Conservation (phyloP, 495 filamentous ascomycete genomes). For the Aspergillus campestris region DNA sequence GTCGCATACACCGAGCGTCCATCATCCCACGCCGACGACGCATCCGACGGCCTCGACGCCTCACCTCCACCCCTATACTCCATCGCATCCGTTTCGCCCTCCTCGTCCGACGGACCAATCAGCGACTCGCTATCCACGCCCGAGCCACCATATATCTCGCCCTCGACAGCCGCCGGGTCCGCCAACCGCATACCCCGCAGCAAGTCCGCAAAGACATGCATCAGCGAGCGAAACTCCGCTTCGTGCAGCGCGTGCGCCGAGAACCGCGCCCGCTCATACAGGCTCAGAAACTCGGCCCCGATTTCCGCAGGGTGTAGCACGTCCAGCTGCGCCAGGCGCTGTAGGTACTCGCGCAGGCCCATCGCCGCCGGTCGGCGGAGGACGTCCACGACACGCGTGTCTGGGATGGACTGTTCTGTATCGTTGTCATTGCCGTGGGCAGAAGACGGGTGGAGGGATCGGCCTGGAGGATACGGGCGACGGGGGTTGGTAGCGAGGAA, state of each 20-base stretch:
- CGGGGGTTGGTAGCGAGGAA: conserved; percentile 1
- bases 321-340: conserved; percentile 55
- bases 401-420: conserved; percentile 30
- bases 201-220: conserved; percentile 81
- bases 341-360: conserved; percentile 75
- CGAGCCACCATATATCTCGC: conserved; percentile 29
- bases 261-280: conserved; percentile 82
- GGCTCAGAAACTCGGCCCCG: conserved; percentile 54
- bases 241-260: conserved; percentile 53
- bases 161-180: conserved; percentile 35
- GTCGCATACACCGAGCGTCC: conserved; percentile 26
- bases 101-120: conserved; percentile 38
- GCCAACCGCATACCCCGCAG: conserved; percentile 65
- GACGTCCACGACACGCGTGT: conserved; percentile 56
- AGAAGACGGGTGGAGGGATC: conserved; percentile 26
- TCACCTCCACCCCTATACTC: conserved; percentile 18
- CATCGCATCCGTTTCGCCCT: conserved; percentile 38
- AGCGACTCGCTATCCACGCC: conserved; percentile 28
- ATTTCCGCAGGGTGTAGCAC: conserved; percentile 52
- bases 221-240: conserved; percentile 65
- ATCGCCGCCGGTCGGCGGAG: conserved; percentile 63
- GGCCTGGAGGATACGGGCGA: neutral
- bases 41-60: conserved; percentile 20
- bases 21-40: conserved; percentile 27
- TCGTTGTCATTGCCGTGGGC: neutral